A percentile compares a stretch with the other conserved stretches of the same genome.
Conservation (phyloP, 768 basidiomycete genomes). For the Rhodotorula babjevae region DNA sequence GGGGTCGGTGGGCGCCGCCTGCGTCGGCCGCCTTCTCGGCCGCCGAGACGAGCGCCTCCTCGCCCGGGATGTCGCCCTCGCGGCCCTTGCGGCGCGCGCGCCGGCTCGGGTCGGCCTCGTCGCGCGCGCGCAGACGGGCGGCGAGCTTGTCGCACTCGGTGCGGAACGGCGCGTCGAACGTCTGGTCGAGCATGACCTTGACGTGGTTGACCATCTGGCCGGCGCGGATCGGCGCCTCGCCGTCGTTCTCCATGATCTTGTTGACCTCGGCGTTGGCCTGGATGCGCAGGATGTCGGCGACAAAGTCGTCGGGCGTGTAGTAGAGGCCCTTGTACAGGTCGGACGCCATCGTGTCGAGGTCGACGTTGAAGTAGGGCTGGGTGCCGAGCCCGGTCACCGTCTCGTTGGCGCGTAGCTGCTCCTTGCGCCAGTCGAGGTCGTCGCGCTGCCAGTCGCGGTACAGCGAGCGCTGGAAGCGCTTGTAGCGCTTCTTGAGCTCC, state of each 20-base stretch:
- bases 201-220: conserved; percentile 79
- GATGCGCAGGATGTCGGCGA: conserved; percentile 56
- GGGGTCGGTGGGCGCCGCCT: conserved; percentile 16
- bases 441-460: conserved; percentile 37
- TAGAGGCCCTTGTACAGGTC: conserved; percentile 80
- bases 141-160: conserved; percentile 87
- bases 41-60: conserved; percentile 45
- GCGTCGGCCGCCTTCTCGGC: conserved; percentile 16
- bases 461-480: conserved; percentile 70
- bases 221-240: conserved; percentile 71
- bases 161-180: conserved; percentile 72
- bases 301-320: conserved; percentile 79
- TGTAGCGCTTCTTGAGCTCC: conserved; percentile 87
- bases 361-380: conserved; percentile 66
- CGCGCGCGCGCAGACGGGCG: conserved; percentile 53
- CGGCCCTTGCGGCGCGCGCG: conserved; percentile 59
- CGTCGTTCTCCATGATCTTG: conserved; percentile 80
- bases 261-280: conserved; percentile 60
- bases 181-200: conserved; percentile 75
- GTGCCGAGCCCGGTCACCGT: conserved; percentile 30
- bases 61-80: conserved; percentile 50
- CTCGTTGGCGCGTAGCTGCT: conserved; percentile 19
- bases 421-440: conserved; percentile 35
- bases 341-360: conserved; percentile 82
- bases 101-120: conserved; percentile 50